phyloP scores from a whole-genome alignment of 345 rosid species.

The Sonneratia alba region DNA sequence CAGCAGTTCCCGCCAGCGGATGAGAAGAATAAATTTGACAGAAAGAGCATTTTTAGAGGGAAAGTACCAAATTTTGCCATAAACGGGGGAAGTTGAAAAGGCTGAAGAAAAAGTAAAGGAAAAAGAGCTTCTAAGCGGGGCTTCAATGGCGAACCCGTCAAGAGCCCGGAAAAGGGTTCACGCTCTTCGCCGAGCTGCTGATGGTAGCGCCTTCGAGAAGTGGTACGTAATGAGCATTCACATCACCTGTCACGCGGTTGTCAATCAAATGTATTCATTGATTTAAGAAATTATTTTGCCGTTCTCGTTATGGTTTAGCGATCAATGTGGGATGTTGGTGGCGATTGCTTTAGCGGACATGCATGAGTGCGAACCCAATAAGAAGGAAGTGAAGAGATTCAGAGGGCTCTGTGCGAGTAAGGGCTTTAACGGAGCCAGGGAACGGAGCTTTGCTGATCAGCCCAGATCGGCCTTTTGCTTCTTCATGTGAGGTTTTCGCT shows the following conservation, averaged over 20 bases:
- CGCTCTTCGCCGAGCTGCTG: slow-evolving; percentile 60
- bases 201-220: slow-evolving; percentile 69
- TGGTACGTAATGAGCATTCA: slow-evolving; percentile 30
- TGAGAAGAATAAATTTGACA: neutral
- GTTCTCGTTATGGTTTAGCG: slow-evolving; percentile 24
- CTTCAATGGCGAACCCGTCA: slow-evolving; percentile 48
- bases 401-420: slow-evolving; percentile 29
- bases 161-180: slow-evolving; percentile 61
- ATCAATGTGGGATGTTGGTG: slow-evolving; percentile 40
- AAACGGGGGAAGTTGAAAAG: slow-evolving; percentile 15
- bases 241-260: neutral
- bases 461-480: slow-evolving; percentile 66
- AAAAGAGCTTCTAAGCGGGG: neutral
- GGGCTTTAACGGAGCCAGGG: slow-evolving; percentile 5
- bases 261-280: neutral
- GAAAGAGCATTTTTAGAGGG: neutral
- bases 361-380: slow-evolving; percentile 50
- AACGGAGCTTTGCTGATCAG: slow-evolving; percentile 26
- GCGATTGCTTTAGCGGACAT: slow-evolving; percentile 63
- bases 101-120: neutral
- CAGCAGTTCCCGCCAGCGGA: neutral
- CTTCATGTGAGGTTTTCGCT: slow-evolving; percentile 46
- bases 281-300: neutral
- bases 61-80: neutral
- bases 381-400: slow-evolving; percentile 52